These are phyloP conservation scores for Asterochloris erici DNA, from an alignment of 139 green algal species.

Conservation along the genomic window DNA sequence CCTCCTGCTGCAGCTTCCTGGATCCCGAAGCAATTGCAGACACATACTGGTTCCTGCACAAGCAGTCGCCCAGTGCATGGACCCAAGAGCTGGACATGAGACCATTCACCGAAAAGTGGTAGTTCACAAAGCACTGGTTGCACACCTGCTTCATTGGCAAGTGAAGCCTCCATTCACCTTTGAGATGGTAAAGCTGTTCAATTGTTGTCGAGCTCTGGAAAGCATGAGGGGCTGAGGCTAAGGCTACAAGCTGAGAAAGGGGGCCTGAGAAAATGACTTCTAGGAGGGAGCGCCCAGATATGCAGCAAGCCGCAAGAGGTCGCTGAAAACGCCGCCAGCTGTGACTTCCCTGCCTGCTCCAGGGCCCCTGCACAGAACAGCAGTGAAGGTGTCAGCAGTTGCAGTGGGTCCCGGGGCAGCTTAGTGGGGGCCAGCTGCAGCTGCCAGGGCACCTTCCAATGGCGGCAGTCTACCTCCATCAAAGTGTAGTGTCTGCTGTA, in stretches of 20 bases:
- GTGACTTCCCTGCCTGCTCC: conserved; percentile 96
- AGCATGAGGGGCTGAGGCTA: too few species aligned
- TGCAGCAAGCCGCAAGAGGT: conserved; percentile 87
- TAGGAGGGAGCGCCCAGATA: conserved; percentile 94
- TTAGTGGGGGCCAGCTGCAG: too few species aligned
- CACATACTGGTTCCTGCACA: conserved; percentile 17
- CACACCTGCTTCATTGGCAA: too few species aligned
- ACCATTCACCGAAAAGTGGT: conserved; percentile 18
- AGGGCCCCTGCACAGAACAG: conserved; percentile 54
- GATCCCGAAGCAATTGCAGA: conserved; percentile 8
- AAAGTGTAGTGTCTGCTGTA: too few species aligned
- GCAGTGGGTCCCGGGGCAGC: too few species aligned
- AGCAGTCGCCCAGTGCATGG: neutral
- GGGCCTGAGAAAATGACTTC: neutral
- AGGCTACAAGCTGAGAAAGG: too few species aligned
- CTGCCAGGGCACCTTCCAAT: too few species aligned
- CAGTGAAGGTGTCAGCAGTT: neutral
- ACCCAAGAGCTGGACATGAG: conserved; percentile 11
- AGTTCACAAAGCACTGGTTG: too few species aligned
- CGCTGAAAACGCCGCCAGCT: conserved; percentile 93
- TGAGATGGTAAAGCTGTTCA: too few species aligned
- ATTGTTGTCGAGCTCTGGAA: too few species aligned
- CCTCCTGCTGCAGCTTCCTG: neutral
- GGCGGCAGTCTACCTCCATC: too few species aligned
- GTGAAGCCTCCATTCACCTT: too few species aligned